phyloP scores from a whole-genome alignment of 73 alveolate species.

The Tetrahymena thermophila region DNA sequence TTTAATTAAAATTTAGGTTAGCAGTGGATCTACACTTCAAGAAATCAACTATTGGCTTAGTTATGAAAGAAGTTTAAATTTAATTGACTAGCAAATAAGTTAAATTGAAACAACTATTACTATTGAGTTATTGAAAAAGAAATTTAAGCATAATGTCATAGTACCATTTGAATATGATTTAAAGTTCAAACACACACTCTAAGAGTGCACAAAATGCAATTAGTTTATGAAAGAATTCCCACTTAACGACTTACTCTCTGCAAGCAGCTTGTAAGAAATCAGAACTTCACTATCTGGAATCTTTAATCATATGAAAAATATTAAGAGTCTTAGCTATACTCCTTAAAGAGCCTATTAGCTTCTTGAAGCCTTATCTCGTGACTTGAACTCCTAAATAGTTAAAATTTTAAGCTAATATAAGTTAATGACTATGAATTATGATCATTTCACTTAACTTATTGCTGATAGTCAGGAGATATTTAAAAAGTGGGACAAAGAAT shows the following conservation, averaged over 20 bases:
- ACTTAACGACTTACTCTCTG: slow-evolving; percentile 63
- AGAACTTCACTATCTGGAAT: slow-evolving; percentile 59
- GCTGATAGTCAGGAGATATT: slow-evolving; percentile 43
- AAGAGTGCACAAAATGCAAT: slow-evolving; percentile 72
- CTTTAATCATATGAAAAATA: slow-evolving; percentile 58
- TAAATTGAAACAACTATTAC: slow-evolving; percentile 23
- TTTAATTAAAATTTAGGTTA: slow-evolving; percentile 42
- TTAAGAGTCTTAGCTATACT: slow-evolving; percentile 41
- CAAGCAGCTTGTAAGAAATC: slow-evolving; percentile 65
- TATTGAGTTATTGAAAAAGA: slow-evolving; percentile 50
- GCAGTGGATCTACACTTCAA: slow-evolving; percentile 81
- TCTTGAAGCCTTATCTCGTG: slow-evolving; percentile 81
- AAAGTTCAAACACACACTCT: slow-evolving; percentile 60
- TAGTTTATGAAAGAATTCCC: slow-evolving; percentile 83
- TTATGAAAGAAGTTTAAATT: slow-evolving; percentile 63
- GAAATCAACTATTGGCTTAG: slow-evolving; percentile 89
- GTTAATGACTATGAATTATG: slow-evolving; percentile 51
- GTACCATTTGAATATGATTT: slow-evolving; percentile 76
- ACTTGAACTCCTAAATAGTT: slow-evolving; percentile 64
- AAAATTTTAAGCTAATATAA: slow-evolving; percentile 50
- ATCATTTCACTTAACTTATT: slow-evolving; percentile 43
- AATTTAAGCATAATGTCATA: slow-evolving; percentile 70
- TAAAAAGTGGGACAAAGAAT: slow-evolving; percentile 43
- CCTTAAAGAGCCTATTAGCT: slow-evolving; percentile 70
- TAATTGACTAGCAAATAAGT: slow-evolving; percentile 32